Percentiles rank a stretch among this genome's conserved stretches.
phyloP scores from a whole-genome alignment of 2,329 filamentous ascomycete genomes.

The Neopestalotiopsis clavispora region DNA sequence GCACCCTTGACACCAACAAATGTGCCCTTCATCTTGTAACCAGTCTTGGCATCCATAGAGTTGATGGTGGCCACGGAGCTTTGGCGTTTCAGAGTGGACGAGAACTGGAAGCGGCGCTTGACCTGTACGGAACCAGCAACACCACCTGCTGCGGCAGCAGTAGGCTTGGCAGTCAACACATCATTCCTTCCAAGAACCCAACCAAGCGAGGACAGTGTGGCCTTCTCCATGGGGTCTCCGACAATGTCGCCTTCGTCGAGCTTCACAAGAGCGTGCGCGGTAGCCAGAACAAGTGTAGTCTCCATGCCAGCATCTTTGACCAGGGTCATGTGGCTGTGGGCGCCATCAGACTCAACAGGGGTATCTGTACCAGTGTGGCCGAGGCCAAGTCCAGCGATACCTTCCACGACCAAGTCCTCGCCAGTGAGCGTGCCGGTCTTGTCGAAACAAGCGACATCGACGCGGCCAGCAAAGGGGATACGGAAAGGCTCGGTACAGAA shows the following conservation, averaged over 20 bases:
- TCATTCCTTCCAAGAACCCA: constrained; percentile 95
- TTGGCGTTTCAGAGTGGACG: constrained; percentile 92
- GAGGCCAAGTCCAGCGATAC: constrained; percentile 86
- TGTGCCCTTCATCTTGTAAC: constrained; percentile 79
- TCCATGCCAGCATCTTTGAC: constrained; percentile 75
- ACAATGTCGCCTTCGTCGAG: constrained; percentile 97
- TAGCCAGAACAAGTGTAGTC: constrained; percentile 91
- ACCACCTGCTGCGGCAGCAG: constrained; percentile 49
- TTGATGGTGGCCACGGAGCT: constrained; percentile 89
- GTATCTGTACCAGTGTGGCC: constrained; percentile 69
- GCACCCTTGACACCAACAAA: constrained; percentile 97
- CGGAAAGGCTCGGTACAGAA: constrained; percentile 99
- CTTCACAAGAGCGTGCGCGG: constrained; percentile 93
- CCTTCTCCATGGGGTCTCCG: constrained; percentile 99
- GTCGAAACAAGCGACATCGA: constrained; percentile 97
- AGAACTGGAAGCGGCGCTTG: constrained; percentile 97
- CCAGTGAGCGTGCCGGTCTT: constrained; percentile 97
- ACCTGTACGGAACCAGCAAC: constrained; percentile 83
- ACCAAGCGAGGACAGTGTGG: constrained; percentile 84
- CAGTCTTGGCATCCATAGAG: constrained; percentile 71
- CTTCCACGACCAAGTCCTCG: constrained; percentile 95
- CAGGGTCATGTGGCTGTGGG: constrained; percentile 77
- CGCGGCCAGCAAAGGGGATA: constrained; percentile 92
- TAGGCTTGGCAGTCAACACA: constrained; percentile 72
- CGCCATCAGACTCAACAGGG: constrained; percentile 75